Evolutionary conservation across 352 stramenopile genomes (phyloP), one percentile per base, ranked within the genome.

Genomic region (Blastocystis sp.): DNA sequence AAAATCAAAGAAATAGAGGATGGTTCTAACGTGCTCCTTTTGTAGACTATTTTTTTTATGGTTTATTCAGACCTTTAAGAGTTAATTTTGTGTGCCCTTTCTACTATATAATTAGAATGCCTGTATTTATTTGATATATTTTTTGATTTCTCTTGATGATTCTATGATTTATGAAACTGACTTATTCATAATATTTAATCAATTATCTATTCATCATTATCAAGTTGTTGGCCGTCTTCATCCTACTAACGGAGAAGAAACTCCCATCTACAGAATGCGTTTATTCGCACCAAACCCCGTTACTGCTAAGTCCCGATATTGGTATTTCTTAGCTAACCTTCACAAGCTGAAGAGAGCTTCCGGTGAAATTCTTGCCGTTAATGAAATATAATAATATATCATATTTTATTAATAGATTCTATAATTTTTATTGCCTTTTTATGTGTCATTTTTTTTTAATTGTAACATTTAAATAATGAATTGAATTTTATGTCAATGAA

Each of bases 291-390:
- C 86, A 47, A 94, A 95, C 77, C 68, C 79, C 59, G 87, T 96
- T 58, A 83, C 93, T 57, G 90, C 89, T 67, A 94, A 95, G 79
- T 96, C 87, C 58, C 91, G 92, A 73, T 99, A 96, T 81, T 99
- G 91, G 90, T 99, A 99, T 80, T 97, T 96, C 78, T 85, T 99
- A 71, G 89, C 96, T 75, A 88, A 97, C 80, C 95, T 97, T 79
- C 85, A 90, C 70, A 98, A 98, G 81, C 96, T 99, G 89, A 99
- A 99, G 84, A 96, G 96, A 82, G 96, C 88, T 54, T 98, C 90
- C 45, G 92, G 91, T 73, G 89, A 98, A 76, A 98, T 98, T 73
- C 76, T 98, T 49, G 84, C 94, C 75, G 77, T 94, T 66, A 93
- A 94, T 72, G 89, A 98, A 81, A 81, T 92, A 62, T 68, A 77